Percentiles rank a stretch among this genome's conserved stretches.
phyloP scores from a whole-genome alignment of 768 basidiomycete species.

The Hebeloma cylindrosporum region DNA sequence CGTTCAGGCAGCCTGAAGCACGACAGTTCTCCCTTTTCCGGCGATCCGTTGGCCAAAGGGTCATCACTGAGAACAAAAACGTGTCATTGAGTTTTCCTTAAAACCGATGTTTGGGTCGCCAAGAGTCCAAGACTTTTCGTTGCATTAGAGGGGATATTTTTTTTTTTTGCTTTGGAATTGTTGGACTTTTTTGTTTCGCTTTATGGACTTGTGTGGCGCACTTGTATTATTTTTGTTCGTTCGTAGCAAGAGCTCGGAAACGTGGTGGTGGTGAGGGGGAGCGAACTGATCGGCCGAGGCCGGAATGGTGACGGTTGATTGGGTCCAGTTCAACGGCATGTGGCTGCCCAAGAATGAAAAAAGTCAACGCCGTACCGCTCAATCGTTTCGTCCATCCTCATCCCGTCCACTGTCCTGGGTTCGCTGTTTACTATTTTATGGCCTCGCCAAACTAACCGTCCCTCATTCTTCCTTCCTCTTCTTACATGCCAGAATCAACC shows the following conservation, averaged over 20 bases:
- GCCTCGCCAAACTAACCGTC: conserved; percentile 13
- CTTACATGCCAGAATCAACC: conserved; percentile 28
- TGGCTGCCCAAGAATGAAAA: conserved; percentile 20
- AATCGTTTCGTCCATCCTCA: conserved; percentile 36
- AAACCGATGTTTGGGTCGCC: conserved; percentile 5
- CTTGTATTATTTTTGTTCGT: not conserved
- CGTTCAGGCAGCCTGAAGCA: too few species aligned
- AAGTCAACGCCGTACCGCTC: conserved; percentile 35
- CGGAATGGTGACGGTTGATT: conserved; percentile 12
- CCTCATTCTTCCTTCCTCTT: conserved; percentile 16
- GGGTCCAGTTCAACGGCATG: conserved; percentile 16
- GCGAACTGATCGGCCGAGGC: conserved; percentile 19
- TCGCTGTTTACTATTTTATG: conserved; percentile 32
- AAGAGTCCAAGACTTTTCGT: conserved; percentile 10
- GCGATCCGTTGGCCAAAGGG: too few species aligned
- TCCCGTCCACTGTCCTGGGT: conserved; percentile 41
- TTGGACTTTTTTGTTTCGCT: not conserved
- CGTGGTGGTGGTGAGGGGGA: conserved; percentile 6
- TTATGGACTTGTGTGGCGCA: not conserved
- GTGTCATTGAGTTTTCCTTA: too few species aligned
- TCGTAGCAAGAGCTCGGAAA: not conserved
- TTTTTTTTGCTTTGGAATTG: not conserved
- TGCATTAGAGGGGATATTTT: not conserved
- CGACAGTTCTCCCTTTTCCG: too few species aligned
- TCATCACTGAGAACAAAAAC: too few species aligned